A percentile compares a stretch with the other conserved stretches of the same genome.
These are phyloP conservation scores for Flaveria sonorensis DNA, from an alignment of 129 eudicot genomes.

Conservation along the genomic window DNA sequence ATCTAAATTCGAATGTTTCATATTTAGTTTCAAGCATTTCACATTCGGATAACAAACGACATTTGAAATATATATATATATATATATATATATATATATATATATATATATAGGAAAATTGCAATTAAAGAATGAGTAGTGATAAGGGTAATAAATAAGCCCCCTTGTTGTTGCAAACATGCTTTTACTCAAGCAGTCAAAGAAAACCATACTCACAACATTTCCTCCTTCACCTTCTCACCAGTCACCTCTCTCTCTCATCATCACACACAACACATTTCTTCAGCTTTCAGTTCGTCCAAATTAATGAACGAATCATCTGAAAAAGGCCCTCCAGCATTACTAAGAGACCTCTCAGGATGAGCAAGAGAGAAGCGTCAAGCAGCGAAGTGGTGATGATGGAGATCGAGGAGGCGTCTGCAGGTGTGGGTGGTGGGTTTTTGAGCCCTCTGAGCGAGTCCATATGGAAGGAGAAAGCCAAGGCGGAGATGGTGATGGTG, in stretches of 20 bases:
- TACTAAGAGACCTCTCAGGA: background rate
- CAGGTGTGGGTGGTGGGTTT: constrained; percentile 43
- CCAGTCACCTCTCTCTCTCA: background rate
- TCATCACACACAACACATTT: constrained; percentile 55
- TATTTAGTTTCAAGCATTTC: too few relatives aligned
- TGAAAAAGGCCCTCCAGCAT: too few relatives aligned
- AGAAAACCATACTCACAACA: constrained; percentile 42
- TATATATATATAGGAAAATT: too few relatives aligned
- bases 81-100: too few relatives aligned
- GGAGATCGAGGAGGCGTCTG: constrained; percentile 62
- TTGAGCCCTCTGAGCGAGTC: constrained; percentile 87
- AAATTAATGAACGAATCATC: background rate
- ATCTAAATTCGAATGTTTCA: too few relatives aligned
- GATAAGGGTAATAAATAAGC: constrained; percentile 2
- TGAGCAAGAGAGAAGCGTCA: constrained; percentile 26
- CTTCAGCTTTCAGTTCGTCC: constrained; percentile 34
- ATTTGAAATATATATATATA: too few relatives aligned
- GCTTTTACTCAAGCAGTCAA: constrained; percentile 33
- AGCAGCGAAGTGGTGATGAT: constrained; percentile 38
- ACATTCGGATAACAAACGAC: too few relatives aligned
- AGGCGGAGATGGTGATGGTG: constrained; percentile 45
- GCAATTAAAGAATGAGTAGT: background rate
- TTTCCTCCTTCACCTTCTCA: constrained; percentile 42
- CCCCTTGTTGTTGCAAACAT: constrained; percentile 18
- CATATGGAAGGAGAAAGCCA: constrained; percentile 71